A percentile compares a stretch with the other conserved stretches of the same genome.
Conservation (phyloP, 1,284 basidiomycete species). For the Tetrapyrgos nigripes region DNA sequence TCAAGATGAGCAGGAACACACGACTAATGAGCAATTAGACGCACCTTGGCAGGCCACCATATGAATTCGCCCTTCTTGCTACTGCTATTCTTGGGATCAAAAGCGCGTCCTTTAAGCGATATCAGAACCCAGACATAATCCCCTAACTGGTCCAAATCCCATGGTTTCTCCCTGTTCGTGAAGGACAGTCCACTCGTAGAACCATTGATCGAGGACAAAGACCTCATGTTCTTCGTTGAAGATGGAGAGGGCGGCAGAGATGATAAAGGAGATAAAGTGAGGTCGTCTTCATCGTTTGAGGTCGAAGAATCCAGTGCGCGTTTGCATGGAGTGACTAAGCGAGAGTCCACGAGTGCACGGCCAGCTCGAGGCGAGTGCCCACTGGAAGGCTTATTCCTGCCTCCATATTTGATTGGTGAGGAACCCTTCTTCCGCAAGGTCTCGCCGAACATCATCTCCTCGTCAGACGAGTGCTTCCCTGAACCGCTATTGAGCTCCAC, state of each 20-base stretch:
- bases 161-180: constrained; percentile 6
- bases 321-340: neutral
- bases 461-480: neutral
- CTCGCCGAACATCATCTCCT: constrained; percentile 9
- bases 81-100: constrained; percentile 28
- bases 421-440: constrained; percentile 9
- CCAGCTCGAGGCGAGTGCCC: neutral
- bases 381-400: neutral
- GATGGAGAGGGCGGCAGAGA: constrained; percentile 2
- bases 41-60: constrained; percentile 62
- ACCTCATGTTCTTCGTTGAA: neutral
- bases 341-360: neutral
- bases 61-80: constrained; percentile 29
- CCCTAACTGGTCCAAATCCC: constrained; percentile 34
- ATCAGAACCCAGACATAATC: constrained; percentile 48
- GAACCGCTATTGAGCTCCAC: neutral
- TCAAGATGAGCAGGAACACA: constrained; percentile 9
- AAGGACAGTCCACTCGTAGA: neutral
- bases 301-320: neutral
- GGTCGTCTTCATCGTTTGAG: neutral
- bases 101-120: constrained; percentile 39
- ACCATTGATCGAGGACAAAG: neutral
- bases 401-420: constrained; percentile 13
- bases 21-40: constrained; percentile 15
- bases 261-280: neutral